Base-by-base conservation (phyloP, 306 rosid species). In the Abrus precatorius region DNA sequence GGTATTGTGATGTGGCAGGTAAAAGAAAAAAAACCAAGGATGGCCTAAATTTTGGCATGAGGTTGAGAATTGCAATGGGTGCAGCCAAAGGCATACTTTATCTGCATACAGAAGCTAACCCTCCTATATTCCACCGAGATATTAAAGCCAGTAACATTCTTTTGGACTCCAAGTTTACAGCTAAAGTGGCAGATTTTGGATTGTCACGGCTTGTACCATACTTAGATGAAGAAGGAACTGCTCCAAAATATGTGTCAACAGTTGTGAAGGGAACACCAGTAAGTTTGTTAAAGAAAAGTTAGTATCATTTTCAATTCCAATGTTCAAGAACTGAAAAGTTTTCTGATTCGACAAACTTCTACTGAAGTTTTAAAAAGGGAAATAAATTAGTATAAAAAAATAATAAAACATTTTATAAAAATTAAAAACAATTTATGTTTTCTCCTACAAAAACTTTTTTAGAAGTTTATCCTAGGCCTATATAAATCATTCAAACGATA, bases 221-320 rank as follows among this genome's bases (percentile, higher is more conserved):
- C 75, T 81, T 80, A 7, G 90, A 91, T 40, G 89, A 75, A 56
- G 97, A 89, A 81, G 98, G 97, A 74, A 76, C 33, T 14, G 82
- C 55, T 20, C 90, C 95, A 28, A 75, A 78, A 75, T 85, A 95
- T 62, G 89, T 95, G 71, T 95, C 98, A 40, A 95, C 98, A 6
- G 94, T 89, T 30, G 98, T 95, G 83, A 95, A 80, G 84, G 98
- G 98, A 78, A 95, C 98, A 68, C 98, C 97, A 2, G 98, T 95
- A 89, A 66, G 97, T 91, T 76, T 74, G 33, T 45, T 72, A 5
- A 63, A 52, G 6, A 49, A 72, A 72, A 56, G 13, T 81, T 44
- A 5, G 41, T 7, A 69, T 52, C 54, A 34, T 59, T 69, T 69
- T 63, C 32, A 63, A 6, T 62, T 82, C 29, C n/a, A 33, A 57